Evolutionary conservation across 768 basidiomycete genomes (phyloP).

Genomic region (Leccinellum albellum): DNA sequence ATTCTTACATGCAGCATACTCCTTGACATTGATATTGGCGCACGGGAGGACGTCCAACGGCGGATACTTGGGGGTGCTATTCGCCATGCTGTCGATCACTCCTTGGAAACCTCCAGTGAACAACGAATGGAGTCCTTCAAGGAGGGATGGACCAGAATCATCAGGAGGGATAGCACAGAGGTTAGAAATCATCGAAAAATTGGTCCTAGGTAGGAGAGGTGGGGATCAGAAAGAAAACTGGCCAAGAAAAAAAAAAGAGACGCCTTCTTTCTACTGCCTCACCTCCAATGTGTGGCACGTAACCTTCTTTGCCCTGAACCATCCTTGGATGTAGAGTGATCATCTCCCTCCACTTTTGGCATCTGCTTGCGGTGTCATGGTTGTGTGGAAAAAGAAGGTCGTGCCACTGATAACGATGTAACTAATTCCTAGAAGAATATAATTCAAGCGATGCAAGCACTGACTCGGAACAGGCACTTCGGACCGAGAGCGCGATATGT

Average conservation of each 20-base stretch:
- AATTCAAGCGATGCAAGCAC: neutral
- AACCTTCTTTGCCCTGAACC: neutral
- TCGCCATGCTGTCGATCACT: slow-evolving; percentile 4
- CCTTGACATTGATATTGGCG: slow-evolving; percentile 30
- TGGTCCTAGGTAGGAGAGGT: neutral
- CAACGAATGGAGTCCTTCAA: slow-evolving; percentile 6
- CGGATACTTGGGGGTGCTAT: slow-evolving; percentile 15
- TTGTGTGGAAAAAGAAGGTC: neutral
- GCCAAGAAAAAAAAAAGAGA: neutral
- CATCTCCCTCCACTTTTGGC: slow-evolving; percentile 10
- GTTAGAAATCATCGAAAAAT: slow-evolving; percentile 16
- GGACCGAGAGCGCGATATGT: neutral
- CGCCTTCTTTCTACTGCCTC: slow-evolving; percentile 11
- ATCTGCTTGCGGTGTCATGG: neutral
- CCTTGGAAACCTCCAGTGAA: slow-evolving; percentile 14
- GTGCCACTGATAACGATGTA: neutral
- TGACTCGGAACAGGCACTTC: too few relatives aligned
- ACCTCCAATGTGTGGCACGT: slow-evolving; percentile 13
- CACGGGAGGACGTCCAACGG: slow-evolving; percentile 33
- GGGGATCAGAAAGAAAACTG: neutral
- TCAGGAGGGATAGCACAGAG: slow-evolving; percentile 19
- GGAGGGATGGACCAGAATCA: slow-evolving; percentile 8
- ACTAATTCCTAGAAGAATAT: neutral
- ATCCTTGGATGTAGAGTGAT: slow-evolving; percentile 11
- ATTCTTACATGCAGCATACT: slow-evolving; percentile 25